Conservation (phyloP, 345 rosid species). For the Cochlearia excelsa region DNA sequence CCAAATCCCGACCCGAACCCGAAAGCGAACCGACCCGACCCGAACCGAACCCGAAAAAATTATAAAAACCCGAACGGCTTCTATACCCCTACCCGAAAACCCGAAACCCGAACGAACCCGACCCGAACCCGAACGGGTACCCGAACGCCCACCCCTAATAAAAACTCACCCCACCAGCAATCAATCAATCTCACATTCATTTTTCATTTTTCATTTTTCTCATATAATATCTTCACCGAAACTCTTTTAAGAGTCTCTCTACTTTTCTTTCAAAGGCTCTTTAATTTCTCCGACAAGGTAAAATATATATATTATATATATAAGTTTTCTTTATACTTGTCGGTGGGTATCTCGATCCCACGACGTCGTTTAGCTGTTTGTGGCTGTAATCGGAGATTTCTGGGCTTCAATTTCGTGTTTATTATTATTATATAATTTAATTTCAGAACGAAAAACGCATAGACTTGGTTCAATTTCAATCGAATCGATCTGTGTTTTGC, state of each 20-base stretch:
- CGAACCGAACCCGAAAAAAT: no score
- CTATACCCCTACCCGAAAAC: no score
- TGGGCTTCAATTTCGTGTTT: constrained; percentile 7
- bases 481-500: constrained; percentile 17
- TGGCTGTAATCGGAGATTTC: constrained; percentile 9
- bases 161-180: neutral
- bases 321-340: neutral
- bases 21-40: no score
- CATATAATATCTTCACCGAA: no score
- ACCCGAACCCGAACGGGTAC: no score
- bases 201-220: no score
- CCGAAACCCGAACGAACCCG: no score
- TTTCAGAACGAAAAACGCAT: neutral
- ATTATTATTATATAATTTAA: neutral
- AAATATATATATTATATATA: neutral
- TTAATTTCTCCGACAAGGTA: constrained; percentile 30
- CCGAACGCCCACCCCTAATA: no score
- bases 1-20: no score
- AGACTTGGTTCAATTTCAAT: constrained; percentile 6
- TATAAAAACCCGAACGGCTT: no score
- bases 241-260: no score
- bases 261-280: neutral
- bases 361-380: constrained; percentile 4
- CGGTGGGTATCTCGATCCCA: constrained; percentile 26
- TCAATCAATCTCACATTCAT: no score